Base-by-base conservation (phyloP, 306 rosid species). In the Trichosanthes cucumerina region DNA sequence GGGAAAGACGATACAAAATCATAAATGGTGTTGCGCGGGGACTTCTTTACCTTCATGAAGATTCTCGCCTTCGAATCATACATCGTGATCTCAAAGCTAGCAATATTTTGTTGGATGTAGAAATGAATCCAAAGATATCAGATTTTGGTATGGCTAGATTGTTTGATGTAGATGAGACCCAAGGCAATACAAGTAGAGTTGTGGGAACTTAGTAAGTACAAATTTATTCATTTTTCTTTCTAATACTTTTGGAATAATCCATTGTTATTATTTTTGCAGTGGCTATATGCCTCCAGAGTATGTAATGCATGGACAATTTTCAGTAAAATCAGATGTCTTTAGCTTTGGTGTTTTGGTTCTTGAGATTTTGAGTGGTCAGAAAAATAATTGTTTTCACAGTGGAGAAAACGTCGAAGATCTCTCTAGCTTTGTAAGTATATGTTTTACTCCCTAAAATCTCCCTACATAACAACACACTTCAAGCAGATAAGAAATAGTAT, bases 1-100 rank as follows among this genome's bases (percentile, higher is more conserved):
- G 76, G 76, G 33, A 39, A 39, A 68, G 18, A n/a, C 75, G 52
- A 9, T 68, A 68, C 52, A 70, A 24, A 70, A 46, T 71, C 2
- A 71, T 71, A 43, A 26, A 12, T 23, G 57, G 58, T 7, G 14
- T 15, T 21, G 76, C 76, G 13, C 76, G 76, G 3, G 76, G 57
- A 71, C 57, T 71, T 24, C 57, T 71, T 24, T 71, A 71, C 4
- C 76, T 71, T 14, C 76, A 71, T 9, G 76, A 71, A 47, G 77
- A 72, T 47, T 72, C 77, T 24, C 77, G 59, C 3, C 59, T 46
- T 15, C 77, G 77, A 47, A 72, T 72, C 16, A 72, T 72, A 5
- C 77, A 72, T 24, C 77, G 77, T 44, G 77, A 72, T 24, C 58
- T 72, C 26, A 72, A 72, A 72, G 77, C 58, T 72, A 72, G 77